phyloP scores from a whole-genome alignment of 2,329 filamentous ascomycete species.

The Botryotinia globosa region DNA sequence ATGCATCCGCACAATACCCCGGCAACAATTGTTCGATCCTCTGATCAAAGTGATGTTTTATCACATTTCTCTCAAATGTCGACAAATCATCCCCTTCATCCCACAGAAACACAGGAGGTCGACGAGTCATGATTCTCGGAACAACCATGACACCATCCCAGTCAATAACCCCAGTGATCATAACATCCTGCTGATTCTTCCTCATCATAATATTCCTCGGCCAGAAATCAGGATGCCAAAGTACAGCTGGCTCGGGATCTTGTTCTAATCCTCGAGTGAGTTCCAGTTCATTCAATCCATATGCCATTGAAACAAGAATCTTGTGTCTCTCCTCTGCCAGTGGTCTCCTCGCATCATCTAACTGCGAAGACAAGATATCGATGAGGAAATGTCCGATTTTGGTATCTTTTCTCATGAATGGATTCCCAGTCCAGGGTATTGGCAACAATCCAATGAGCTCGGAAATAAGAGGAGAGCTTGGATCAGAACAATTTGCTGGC shows the following conservation, averaged over 20 bases:
- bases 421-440: neutral
- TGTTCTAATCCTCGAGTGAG: neutral
- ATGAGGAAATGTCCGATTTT: neutral
- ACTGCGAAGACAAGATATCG: neutral
- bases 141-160: neutral
- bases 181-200: neutral
- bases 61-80: neutral
- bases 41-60: neutral
- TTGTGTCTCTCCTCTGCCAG: neutral
- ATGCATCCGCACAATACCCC: neutral
- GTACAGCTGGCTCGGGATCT: neutral
- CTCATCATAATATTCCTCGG: neutral
- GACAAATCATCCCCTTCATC: neutral
- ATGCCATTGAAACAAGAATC: neutral
- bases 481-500: neutral
- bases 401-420: neutral
- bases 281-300: neutral
- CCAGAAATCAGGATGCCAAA: neutral
- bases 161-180: neutral
- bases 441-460: neutral
- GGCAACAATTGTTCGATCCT: neutral
- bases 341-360: neutral
- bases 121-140: neutral
- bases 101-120: neutral
- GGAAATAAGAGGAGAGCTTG: neutral